These are phyloP conservation scores for Neurospora crassa DNA, from an alignment of 2,329 filamentous ascomycete genomes.

Conservation along the genomic window DNA sequence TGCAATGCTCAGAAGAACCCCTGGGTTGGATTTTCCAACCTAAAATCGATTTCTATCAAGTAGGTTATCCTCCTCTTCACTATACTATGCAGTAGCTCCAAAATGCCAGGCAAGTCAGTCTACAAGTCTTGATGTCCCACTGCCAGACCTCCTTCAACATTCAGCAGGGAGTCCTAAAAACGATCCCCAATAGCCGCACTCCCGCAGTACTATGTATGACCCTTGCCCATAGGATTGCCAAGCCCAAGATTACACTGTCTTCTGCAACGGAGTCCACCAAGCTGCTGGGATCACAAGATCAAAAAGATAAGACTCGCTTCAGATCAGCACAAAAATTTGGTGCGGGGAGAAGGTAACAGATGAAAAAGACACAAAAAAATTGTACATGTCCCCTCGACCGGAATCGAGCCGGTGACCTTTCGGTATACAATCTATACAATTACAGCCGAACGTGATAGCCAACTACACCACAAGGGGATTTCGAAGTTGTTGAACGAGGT, in stretches of 20 bases:
- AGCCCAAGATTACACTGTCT: neutral
- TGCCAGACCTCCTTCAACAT: neutral
- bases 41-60: too few relatives aligned
- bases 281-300: too few relatives aligned
- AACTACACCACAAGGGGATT: conserved; percentile 1
- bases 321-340: too few relatives aligned
- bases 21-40: too few relatives aligned
- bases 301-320: neutral
- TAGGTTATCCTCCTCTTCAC: neutral
- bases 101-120: neutral
- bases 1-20: too few relatives aligned
- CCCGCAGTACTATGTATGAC: neutral
- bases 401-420: too few relatives aligned
- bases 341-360: too few relatives aligned
- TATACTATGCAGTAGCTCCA: neutral
- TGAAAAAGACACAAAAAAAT: too few relatives aligned
- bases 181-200: neutral
- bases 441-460: neutral
- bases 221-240: neutral
- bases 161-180: neutral
- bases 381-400: too few relatives aligned
- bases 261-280: too few relatives aligned
- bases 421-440: too few relatives aligned
- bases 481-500: neutral
- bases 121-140: too few relatives aligned